phyloP scores from a whole-genome alignment of 2,329 filamentous ascomycete species.

The Aspergillus phoenicis region DNA sequence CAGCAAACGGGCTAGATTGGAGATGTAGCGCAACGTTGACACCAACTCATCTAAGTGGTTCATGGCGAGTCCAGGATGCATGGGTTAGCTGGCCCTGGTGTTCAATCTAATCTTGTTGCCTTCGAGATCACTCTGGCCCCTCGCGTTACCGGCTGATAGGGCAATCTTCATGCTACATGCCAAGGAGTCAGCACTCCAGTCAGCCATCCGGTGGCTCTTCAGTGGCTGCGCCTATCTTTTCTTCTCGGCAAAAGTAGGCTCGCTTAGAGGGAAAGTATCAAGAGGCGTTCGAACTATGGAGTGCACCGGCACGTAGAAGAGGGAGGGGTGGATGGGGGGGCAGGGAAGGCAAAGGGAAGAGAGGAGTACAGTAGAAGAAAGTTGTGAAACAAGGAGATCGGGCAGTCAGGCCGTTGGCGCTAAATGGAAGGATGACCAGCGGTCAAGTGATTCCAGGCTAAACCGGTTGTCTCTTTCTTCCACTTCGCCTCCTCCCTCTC shows the following conservation, averaged over 20 bases:
- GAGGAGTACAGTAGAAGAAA: no score
- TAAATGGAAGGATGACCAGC: neutral
- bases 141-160: neutral
- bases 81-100: neutral
- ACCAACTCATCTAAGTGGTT: neutral
- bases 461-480: neutral
- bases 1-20: neutral
- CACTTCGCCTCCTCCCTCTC: neutral
- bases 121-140: neutral
- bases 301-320: neutral
- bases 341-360: no score
- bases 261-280: neutral
- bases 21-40: neutral
- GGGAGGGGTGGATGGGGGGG: no score
- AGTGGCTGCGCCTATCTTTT: neutral
- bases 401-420: neutral
- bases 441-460: neutral
- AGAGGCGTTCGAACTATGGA: neutral
- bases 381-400: neutral
- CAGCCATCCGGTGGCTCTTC: neutral
- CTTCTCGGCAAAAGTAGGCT: neutral
- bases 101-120: neutral
- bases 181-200: neutral
- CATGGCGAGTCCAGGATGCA: neutral
- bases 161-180: neutral